Evolutionary conservation across 202 grass and related monocot species (phyloP), one percentile per base, ranked within the genome.

Genomic region (Bolboschoenoplectus hybrid): DNA sequence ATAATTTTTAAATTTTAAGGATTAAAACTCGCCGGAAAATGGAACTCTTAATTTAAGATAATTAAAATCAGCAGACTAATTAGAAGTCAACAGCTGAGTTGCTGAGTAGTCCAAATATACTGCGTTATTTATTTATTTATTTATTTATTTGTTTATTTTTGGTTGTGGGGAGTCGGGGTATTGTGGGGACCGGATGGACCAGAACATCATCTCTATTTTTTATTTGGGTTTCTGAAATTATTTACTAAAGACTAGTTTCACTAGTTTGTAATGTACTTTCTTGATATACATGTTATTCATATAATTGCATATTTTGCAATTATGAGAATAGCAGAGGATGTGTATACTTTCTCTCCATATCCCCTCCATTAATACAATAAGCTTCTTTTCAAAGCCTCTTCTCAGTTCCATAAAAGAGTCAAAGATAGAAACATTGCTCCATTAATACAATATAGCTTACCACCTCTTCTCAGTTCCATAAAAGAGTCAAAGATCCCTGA

Each of bases 401-500:
- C 32, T 44, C 40, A 39, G 56, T 81, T 56, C 1, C 52, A 43
- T 61, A 12, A 14, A 34, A 38, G 63, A 83, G 81, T 83, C 81
- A 83, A 83, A 69, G 62, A 83, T 83, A n/a, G n/a, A n/a, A n/a
- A n/a, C n/a, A n/a, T n/a, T n/a, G n/a, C 76, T 62, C 76, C 39
- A 81, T 81, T 81, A 44, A 63, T 81, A 63, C 55, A 45, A 10
- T 52, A 11, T 52, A 81, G n/a, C 78, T 81, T 44, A 45, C 32
- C 74, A 63, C 78, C 12, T 47, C 50, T 36, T 63, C 32, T 44
- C 40, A 39, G 56, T 81, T 56, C 1, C 52, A 43, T 61, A 12
- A 14, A 34, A 38, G 63, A 83, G 81, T 83, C 81, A 83, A 83
- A 69, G 62, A 83, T 83, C 81, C 32, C 81, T 83, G 81, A 83